Evolutionary conservation across 495 filamentous ascomycete species (phyloP).

Genomic region (Cercophora newfieldiana): DNA sequence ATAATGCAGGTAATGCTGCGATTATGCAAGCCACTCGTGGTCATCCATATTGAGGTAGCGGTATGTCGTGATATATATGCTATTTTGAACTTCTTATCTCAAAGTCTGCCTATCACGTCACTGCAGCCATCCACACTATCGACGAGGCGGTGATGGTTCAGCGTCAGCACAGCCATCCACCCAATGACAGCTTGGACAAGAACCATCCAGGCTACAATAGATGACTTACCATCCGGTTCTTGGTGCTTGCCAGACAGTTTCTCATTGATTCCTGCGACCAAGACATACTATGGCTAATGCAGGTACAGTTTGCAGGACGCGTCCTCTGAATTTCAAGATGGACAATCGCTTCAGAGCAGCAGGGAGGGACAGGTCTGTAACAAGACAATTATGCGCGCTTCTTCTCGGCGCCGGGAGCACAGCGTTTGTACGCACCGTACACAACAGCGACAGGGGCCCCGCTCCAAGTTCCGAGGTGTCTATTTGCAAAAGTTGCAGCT

Average conservation of each 20-base stretch:
- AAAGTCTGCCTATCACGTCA: not conserved
- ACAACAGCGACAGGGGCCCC: not conserved
- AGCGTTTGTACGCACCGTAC: not conserved
- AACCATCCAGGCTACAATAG: too few species aligned
- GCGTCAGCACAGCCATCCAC: too few species aligned
- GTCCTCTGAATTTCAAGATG: not conserved
- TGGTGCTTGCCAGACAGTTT: not conserved
- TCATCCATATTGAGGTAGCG: not conserved
- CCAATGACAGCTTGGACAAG: not conserved
- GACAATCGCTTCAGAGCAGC: not conserved
- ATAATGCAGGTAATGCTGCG: not conserved
- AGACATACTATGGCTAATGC: constrained; percentile 14
- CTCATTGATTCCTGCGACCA: not conserved
- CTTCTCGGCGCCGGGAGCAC: not conserved
- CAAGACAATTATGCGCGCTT: not conserved
- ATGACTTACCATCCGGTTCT: not conserved
- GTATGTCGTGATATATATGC: not conserved
- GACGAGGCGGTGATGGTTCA: not conserved
- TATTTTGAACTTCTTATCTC: not conserved
- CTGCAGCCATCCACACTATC: not conserved
- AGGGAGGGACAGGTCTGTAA: not conserved
- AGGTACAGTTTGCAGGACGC: not conserved
- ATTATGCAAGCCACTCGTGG: not conserved
- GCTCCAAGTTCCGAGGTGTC: not conserved
- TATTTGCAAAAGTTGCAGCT: not conserved